These are phyloP conservation scores for Magnaporthales sp. DNA, from an alignment of 2,329 filamentous ascomycete species.

Conservation along the genomic window DNA sequence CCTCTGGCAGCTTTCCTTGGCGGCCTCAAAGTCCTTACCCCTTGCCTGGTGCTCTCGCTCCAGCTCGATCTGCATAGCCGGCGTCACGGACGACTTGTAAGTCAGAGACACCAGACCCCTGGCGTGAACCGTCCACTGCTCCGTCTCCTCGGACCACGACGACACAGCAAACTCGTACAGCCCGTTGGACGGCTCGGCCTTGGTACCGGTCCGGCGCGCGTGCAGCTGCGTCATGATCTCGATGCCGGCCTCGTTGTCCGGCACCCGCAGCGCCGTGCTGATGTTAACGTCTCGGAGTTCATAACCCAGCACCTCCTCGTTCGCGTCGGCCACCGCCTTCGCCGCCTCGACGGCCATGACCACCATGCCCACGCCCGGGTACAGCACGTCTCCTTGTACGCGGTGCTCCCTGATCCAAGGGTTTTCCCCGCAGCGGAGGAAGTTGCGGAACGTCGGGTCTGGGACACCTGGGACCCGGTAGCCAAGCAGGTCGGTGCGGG, in stretches of 20 bases:
- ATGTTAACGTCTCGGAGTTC: background rate
- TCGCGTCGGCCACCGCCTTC: constrained; percentile 27
- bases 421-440: constrained; percentile 15
- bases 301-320: constrained; percentile 13
- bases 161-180: no score
- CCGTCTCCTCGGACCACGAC: no score
- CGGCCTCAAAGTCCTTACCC: no score
- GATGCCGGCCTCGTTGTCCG: background rate
- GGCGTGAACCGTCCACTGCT: no score
- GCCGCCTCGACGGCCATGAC: constrained; percentile 4
- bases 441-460: constrained; percentile 15
- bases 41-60: no score
- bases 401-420: constrained; percentile 31
- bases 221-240: background rate
- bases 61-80: no score
- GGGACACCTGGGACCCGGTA: background rate
- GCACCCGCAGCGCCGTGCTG: background rate
- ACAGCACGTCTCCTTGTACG: constrained; percentile 23
- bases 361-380: constrained; percentile 18
- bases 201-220: no score
- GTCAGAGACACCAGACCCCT: no score
- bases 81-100: no score
- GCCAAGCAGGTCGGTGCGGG: constrained; percentile 10
- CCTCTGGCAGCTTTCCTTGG: no score
- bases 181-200: no score